Evolutionary conservation across 345 rosid genomes (phyloP).

Genomic region (Corymbia maculata): DNA sequence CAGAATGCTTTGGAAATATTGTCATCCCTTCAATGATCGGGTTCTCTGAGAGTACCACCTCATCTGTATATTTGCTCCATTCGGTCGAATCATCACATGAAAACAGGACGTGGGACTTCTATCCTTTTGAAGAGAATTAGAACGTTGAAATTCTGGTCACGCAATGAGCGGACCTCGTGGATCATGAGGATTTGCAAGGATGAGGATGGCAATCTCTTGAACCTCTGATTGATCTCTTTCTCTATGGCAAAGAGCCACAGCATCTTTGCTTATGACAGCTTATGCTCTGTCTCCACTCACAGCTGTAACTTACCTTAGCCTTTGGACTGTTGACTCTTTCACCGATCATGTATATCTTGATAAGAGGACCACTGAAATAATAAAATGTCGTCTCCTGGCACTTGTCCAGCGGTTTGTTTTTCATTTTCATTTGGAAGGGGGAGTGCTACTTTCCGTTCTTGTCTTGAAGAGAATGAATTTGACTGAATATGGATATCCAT

Average conservation of each 20-base stretch:
- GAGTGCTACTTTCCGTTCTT: neutral
- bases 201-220: neutral
- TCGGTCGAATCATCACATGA: neutral
- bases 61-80: neutral
- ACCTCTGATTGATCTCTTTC: neutral
- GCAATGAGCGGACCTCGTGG: neutral
- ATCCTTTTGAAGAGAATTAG: neutral
- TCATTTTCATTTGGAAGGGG: neutral
- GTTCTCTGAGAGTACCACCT: neutral
- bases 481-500: neutral
- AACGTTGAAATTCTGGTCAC: neutral
- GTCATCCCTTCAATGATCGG: neutral
- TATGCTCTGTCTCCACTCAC: neutral
- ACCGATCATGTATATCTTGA: neutral
- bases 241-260: neutral
- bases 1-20: neutral
- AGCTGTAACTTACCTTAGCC: neutral
- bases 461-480: neutral
- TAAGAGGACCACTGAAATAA: neutral
- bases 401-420: neutral
- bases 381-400: neutral
- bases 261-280: neutral
- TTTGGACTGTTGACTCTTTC: neutral
- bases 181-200: neutral
- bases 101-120: neutral